Conservation (phyloP, 163 green algal species). For the Dunaliella salina region DNA sequence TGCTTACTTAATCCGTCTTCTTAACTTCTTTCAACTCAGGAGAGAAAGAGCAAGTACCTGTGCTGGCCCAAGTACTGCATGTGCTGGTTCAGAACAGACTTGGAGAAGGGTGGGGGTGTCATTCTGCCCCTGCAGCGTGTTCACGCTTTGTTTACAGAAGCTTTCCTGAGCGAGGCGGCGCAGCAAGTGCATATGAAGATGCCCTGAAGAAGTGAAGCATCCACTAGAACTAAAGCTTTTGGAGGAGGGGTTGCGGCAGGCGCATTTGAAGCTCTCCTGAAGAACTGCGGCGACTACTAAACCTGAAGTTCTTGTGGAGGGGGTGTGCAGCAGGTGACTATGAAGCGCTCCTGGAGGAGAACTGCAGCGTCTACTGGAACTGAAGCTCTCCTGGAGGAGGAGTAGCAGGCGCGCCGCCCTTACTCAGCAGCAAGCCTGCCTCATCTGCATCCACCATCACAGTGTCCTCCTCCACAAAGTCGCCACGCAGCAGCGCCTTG, state of each 20-base stretch:
- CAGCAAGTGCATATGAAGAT: background rate
- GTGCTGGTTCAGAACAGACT: too few species aligned
- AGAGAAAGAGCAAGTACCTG: too few species aligned
- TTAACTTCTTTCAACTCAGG: too few species aligned
- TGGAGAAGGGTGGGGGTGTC: too few species aligned
- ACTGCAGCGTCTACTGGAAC: background rate
- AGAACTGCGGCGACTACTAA: background rate
- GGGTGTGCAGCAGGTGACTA: background rate
- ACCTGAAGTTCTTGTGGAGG: background rate
- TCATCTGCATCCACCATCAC: conserved; percentile 39
- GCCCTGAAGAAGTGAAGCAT: too few species aligned
- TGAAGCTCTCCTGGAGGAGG: background rate
- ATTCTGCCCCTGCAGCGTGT: too few species aligned
- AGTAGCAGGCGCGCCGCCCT: conserved; percentile 3
- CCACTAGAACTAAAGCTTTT: background rate
- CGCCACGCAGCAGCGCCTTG: conserved; percentile 73
- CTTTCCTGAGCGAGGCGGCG: background rate
- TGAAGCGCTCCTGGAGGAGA: background rate
- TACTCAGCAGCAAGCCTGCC: conserved; percentile 23
- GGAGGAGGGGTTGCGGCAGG: background rate
- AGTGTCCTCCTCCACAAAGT: conserved; percentile 64
- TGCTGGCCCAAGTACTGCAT: too few species aligned
- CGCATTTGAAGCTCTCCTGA: too few species aligned
- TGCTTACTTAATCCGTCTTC: too few species aligned
- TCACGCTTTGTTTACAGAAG: background rate